phyloP scores from a whole-genome alignment of 2,329 filamentous ascomycete genomes.

The Colletotrichum cereale region DNA sequence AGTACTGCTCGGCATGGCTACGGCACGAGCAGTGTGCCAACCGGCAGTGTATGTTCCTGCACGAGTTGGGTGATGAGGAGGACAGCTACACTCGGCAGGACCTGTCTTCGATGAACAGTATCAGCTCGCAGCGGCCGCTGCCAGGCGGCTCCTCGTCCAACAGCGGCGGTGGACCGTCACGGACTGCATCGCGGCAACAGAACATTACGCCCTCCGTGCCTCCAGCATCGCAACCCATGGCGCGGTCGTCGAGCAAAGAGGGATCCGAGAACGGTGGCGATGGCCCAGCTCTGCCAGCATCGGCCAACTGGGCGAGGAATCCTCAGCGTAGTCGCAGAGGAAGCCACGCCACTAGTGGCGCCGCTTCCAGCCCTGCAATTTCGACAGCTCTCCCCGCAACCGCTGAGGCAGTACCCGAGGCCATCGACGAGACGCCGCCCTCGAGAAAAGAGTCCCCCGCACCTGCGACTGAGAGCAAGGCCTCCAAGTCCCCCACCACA shows the following conservation, averaged over 20 bases:
- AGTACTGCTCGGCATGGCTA: constrained; percentile 97
- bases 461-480: constrained; percentile 26
- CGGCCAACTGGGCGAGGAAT: constrained; percentile 90
- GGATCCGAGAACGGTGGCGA: constrained; percentile 79
- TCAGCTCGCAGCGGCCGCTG: constrained; percentile 81
- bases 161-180: constrained; percentile 61
- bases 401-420: constrained; percentile 62
- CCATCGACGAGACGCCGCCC: constrained; percentile 50
- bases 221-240: constrained; percentile 72
- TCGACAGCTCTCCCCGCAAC: constrained; percentile 69
- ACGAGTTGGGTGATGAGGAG: constrained; percentile 97
- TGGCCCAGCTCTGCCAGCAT: constrained; percentile 89
- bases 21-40: constrained; percentile 96
- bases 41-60: constrained; percentile 96
- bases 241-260: constrained; percentile 82
- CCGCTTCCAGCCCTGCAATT: constrained; percentile 85
- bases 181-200: constrained; percentile 67
- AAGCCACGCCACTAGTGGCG: constrained; percentile 85
- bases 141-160: constrained; percentile 45
- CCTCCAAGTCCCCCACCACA: background rate
- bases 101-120: constrained; percentile 92
- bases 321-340: constrained; percentile 76
- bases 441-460: constrained; percentile 50
- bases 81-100: constrained; percentile 97
- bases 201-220: constrained; percentile 53